Base-by-base conservation (phyloP, 23 red algal genomes). In the Agarophyton chilense region DNA sequence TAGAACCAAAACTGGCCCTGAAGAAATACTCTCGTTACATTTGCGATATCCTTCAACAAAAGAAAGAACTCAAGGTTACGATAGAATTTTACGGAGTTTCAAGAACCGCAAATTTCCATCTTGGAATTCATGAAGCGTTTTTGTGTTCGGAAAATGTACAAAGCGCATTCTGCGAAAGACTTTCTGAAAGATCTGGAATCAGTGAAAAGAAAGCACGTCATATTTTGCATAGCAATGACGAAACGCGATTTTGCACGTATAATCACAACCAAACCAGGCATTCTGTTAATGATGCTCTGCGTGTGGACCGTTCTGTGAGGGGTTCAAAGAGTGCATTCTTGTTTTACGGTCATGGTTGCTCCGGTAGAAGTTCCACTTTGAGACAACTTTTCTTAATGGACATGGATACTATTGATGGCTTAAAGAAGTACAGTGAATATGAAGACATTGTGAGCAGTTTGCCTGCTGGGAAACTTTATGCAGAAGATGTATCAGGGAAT, bases 211-310 rank as follows among this genome's bases (percentile, higher is more conserved):
- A 78, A 13, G 44, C 35, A 1, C 45, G 8, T 25, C 1, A 24
- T 2, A 2, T 78, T 1, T n/a, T 53, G 34, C 2, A 33, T 35
- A 5, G 31, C 12, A 54, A 52, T 18, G 34, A 2, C 8, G 21
- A 55, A 8, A 45, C 42, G n/a, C 44, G 73, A 5, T 78, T 78
- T 24, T 54, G 73, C 26, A 52, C 46, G 0, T 28, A 52, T 11
- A 41, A 78, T 25, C 73, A 78, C 12, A 78, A 78, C 18, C 73
- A 78, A 11, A 54, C 73, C 2, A 53, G 44, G 26, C 44, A 78
- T 31, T 38, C 73, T 24, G 53, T 1, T 2, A 11, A 56, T 55
- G 2, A 16, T 35, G 73, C 73, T 35, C 7, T 6, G 1, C 8
- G 10, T 39, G 2, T 16, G 24, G 73, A 53, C 9, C 4, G 22